Base-by-base conservation (phyloP, 2,329 filamentous ascomycete genomes). In the Aspergillus sclerotialis region DNA sequence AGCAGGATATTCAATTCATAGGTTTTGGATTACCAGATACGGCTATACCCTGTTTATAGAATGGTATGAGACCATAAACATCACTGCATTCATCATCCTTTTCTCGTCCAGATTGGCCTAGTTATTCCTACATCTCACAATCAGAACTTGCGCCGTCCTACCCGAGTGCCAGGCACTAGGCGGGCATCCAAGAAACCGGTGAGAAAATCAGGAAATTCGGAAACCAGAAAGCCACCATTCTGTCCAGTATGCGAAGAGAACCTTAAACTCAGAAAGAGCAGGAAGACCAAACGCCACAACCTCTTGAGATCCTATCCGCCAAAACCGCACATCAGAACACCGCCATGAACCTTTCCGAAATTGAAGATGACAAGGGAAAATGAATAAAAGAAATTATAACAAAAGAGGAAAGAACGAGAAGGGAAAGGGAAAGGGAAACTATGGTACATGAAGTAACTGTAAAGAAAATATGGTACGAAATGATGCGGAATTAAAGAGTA, bases 1-100 rank as follows among this genome's bases (percentile, higher is more conserved):
- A 79, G 75, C 48, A 65, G 78, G 40, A 81, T 82, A 37, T 82
- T 82, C 55, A 82, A 82, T 58, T 80, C 77, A 32, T 80, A 48
- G 63, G 18, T 27, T 35, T 36, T 13, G 17, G 14, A 32, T n/a
- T n/a, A 32, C 15, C n/a, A n/a, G n/a, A 14, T 23, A 9, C 30
- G 13, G 14, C 33, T 43, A 28, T n/a, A n/a, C n/a, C n/a, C n/a
- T n/a, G n/a, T n/a, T n/a, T n/a, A n/a, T n/a, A n/a, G n/a, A 31
- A 30, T 31, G 39, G 35, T 39, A 48, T 51, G 35, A 43, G 37
- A 41, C 35, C 44, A 41, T 48, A 16, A 38, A 38, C 41, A 37
- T 40, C 39, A 38, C 45, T 48, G 44, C 41, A 47, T 48, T 49
- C 42, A 35, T 49, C 44, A 45, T 46, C 28, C 28, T 42, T 45